phyloP scores from a whole-genome alignment of 805 yeast species.

The Candida sanyiensis region DNA sequence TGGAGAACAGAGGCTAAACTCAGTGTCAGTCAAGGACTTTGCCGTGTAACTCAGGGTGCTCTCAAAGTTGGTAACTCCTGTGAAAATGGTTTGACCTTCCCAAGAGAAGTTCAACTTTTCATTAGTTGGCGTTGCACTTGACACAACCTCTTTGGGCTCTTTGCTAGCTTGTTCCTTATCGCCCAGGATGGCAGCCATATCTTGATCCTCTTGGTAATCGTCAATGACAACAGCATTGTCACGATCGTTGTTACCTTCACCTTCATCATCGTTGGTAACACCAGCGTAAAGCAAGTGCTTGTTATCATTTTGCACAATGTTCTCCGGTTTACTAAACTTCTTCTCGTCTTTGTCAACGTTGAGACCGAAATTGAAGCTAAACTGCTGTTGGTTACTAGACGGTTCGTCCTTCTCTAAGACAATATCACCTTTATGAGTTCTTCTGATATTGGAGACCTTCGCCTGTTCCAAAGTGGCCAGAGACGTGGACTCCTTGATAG shows the following conservation, averaged over 20 bases:
- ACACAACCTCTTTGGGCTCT: slow-evolving; percentile 12
- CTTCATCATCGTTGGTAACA: slow-evolving; percentile 13
- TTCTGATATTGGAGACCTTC: slow-evolving; percentile 57
- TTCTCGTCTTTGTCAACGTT: slow-evolving; percentile 21
- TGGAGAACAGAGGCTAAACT: slow-evolving; percentile 10
- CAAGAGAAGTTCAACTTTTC: slow-evolving; percentile 30
- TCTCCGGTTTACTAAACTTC: slow-evolving; percentile 17
- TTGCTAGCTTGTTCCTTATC: slow-evolving; percentile 14
- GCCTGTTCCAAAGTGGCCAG: slow-evolving; percentile 61
- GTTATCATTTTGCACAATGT: slow-evolving; percentile 12
- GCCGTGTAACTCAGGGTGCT: slow-evolving; percentile 26
- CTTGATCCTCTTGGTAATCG: slow-evolving; percentile 30
- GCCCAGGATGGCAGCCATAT: slow-evolving; percentile 29
- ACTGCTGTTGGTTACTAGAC: slow-evolving; percentile 17
- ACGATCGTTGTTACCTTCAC: slow-evolving; percentile 18
- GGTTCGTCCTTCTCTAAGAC: slow-evolving; percentile 50
- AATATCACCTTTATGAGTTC: slow-evolving; percentile 88
- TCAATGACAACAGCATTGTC: slow-evolving; percentile 12
- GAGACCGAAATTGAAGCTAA: slow-evolving; percentile 28
- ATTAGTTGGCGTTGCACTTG: slow-evolving; percentile 8
- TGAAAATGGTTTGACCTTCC: slow-evolving; percentile 45
- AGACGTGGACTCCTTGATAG: slow-evolving; percentile 60
- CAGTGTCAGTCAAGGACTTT: slow-evolving; percentile 26
- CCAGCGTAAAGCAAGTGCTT: slow-evolving; percentile 12
- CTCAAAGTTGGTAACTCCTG: slow-evolving; percentile 42